phyloP scores from a whole-genome alignment of 2,329 filamentous ascomycete genomes.

The Colletotrichum sojae region DNA sequence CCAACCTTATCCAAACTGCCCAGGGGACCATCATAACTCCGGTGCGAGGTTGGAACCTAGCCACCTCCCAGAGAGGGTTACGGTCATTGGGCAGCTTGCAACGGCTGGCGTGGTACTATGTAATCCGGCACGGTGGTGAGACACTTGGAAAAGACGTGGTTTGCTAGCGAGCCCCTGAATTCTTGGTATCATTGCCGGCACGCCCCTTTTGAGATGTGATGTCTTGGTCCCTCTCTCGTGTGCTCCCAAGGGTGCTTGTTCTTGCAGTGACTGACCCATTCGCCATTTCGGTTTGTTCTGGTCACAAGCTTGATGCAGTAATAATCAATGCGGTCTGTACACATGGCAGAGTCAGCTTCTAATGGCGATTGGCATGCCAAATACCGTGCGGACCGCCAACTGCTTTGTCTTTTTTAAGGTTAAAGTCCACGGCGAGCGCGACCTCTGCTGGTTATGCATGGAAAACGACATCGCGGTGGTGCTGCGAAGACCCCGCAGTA shows the following conservation, averaged over 20 bases:
- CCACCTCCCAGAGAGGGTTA: neutral
- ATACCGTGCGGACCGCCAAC: no score
- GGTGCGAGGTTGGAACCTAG: no score
- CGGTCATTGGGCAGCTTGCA: constrained; percentile 8
- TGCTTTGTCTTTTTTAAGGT: constrained; percentile 9
- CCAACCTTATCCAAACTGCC: no score
- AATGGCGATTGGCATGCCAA: no score
- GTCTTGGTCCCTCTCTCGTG: neutral
- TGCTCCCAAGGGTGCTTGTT: no score
- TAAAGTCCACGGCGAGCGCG: neutral
- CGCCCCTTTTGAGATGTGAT: constrained; percentile 9
- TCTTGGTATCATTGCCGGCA: constrained; percentile 20
- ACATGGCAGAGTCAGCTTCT: no score
- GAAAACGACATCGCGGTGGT: no score
- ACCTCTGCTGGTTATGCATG: neutral
- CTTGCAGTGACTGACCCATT: neutral
- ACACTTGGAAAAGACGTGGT: constrained; percentile 16
- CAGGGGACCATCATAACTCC: no score
- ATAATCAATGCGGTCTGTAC: constrained; percentile 8
- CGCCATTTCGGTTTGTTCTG: neutral
- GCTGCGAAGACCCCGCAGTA: no score
- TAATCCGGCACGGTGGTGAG: constrained; percentile 7
- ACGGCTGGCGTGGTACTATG: constrained; percentile 22
- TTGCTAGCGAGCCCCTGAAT: constrained; percentile 21
- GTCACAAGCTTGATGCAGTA: neutral